Percentiles rank a stretch among this genome's conserved stretches.
phyloP scores from a whole-genome alignment of 2,329 filamentous ascomycete species.

The Karstenula rhodostoma region DNA sequence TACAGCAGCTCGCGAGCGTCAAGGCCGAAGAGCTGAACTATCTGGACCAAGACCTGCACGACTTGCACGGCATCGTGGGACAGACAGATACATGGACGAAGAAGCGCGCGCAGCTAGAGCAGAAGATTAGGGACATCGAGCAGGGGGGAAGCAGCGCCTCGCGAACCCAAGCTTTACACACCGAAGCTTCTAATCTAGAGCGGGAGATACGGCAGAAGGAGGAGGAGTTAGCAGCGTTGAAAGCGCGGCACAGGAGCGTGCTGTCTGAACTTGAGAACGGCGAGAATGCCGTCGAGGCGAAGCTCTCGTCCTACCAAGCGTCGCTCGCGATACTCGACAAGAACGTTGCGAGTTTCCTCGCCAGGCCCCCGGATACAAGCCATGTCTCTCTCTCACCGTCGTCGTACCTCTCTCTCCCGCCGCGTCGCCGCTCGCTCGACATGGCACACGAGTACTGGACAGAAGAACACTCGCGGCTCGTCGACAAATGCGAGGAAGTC shows the following conservation, averaged over 20 bases:
- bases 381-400: conserved; percentile 38
- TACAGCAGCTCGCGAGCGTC: conserved; percentile 69
- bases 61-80: conserved; percentile 65
- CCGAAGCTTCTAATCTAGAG: conserved; percentile 63
- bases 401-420: conserved; percentile 67
- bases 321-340: conserved; percentile 72
- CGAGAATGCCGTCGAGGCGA: conserved; percentile 72
- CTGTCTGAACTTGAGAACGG: conserved; percentile 68
- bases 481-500: conserved; percentile 64
- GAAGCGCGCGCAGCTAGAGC: conserved; percentile 64
- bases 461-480: conserved; percentile 65
- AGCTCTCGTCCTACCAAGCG: conserved; percentile 74
- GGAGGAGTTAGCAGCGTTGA: conserved; percentile 68
- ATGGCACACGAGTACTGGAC: conserved; percentile 78
- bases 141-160: conserved; percentile 62
- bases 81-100: conserved; percentile 66
- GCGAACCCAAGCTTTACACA: conserved; percentile 60
- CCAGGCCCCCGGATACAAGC: conserved; percentile 58
- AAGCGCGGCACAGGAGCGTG: conserved; percentile 67
- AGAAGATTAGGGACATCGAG: conserved; percentile 65
- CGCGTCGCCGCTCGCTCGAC: conserved; percentile 70
- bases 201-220: conserved; percentile 72
- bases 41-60: conserved; percentile 64
- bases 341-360: conserved; percentile 68
- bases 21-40: conserved; percentile 73